phyloP scores from a whole-genome alignment of 2,329 filamentous ascomycete species.

The Fusarium coffeatum region DNA sequence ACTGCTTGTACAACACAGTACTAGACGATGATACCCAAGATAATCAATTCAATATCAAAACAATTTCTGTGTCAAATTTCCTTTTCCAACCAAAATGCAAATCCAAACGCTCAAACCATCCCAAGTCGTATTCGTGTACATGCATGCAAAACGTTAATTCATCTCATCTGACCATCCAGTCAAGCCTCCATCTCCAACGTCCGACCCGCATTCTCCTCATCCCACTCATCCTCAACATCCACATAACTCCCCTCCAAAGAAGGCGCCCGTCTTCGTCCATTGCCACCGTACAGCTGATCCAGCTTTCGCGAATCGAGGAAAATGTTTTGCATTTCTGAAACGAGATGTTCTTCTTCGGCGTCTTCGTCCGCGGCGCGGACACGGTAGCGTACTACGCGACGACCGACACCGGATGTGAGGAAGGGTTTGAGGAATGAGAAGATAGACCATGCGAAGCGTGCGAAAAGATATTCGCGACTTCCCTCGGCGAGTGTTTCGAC shows the following conservation, averaged over 20 bases:
- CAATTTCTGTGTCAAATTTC: slow-evolving; percentile 3
- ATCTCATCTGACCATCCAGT: background rate
- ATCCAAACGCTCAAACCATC: background rate
- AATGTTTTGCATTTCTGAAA: slow-evolving; percentile 30
- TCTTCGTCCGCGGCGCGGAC: slow-evolving; percentile 18
- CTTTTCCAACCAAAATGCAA: background rate
- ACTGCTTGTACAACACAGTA: no score
- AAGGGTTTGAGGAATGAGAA: slow-evolving; percentile 30
- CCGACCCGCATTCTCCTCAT: slow-evolving; percentile 21
- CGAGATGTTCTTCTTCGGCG: slow-evolving; percentile 16
- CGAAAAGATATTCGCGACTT: slow-evolving; percentile 31
- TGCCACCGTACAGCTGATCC: slow-evolving; percentile 21
- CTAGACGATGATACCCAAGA: background rate
- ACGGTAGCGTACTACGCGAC: slow-evolving; percentile 16
- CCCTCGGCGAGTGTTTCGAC: slow-evolving; percentile 21
- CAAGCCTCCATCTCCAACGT: slow-evolving; percentile 36
- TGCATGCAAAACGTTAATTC: background rate
- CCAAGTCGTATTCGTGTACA: background rate
- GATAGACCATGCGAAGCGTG: slow-evolving; percentile 29
- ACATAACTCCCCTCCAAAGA: slow-evolving; percentile 30
- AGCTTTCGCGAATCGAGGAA: slow-evolving; percentile 32
- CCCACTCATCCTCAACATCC: slow-evolving; percentile 39
- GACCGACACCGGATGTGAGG: slow-evolving; percentile 26
- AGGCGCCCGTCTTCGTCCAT: background rate
- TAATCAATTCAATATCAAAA: background rate